Evolutionary conservation across 306 rosid genomes (phyloP).

Genomic region (Hylodesmum podocarpum): DNA sequence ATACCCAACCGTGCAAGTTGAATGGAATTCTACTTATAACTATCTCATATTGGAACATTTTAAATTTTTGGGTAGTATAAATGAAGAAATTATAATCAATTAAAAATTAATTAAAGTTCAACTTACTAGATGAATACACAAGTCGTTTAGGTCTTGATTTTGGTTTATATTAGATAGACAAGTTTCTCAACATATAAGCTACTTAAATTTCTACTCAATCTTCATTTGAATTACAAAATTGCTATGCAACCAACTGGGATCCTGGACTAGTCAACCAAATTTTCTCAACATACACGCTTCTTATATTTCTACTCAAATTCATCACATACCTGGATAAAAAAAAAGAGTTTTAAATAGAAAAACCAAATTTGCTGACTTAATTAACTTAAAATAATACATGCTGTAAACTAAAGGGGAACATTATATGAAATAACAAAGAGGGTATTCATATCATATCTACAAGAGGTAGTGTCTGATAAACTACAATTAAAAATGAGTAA

Average conservation of each 20-base stretch:
- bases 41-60: no score
- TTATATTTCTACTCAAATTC: neutral
- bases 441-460: conserved; percentile 22
- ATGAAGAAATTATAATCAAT: no score
- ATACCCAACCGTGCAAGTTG: no score
- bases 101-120: no score
- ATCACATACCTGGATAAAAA: neutral
- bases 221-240: no score
- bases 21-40: no score
- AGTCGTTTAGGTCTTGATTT: conserved; percentile 56
- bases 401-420: neutral
- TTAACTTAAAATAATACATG: neutral
- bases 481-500: neutral
- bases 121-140: no score
- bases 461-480: neutral
- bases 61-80: no score
- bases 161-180: conserved; percentile 49
- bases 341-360: neutral
- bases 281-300: no score
- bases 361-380: neutral
- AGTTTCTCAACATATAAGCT: no score
- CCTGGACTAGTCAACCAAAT: no score
- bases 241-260: no score
- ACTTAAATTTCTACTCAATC: neutral
- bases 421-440: neutral